Base-by-base conservation (phyloP, 2,329 filamentous ascomycete species). In the Phialophora chinensis region DNA sequence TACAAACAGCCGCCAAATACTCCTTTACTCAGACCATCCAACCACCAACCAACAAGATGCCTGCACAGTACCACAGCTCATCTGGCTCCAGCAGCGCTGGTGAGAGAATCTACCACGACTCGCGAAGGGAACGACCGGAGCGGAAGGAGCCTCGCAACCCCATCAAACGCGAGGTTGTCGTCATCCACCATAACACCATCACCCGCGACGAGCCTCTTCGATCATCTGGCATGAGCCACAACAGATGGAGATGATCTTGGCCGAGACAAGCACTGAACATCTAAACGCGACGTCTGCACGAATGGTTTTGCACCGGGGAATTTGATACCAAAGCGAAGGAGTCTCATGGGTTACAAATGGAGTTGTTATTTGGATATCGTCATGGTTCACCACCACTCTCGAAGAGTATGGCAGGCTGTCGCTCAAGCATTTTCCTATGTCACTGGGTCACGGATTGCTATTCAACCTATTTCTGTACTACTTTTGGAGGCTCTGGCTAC, bases 21-120 rank as follows among this genome's bases (percentile, higher is more conserved):
- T 44, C 38, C 17, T n/a, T 20, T 3, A 44, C 14, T 44, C 53
- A 59, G 14, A 47, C 50, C 49, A 20, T 50, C 50, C 27, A 23
- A 65, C 14, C 29, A 29, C 50, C 44, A 17, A 47, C 33, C 47
- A 25, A 61, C 62, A 62, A 62, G 38, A 69, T 69, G 68, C 62
- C 68, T 63, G 65, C 65, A 49, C 68, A 67, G 25, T 69, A 70
- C 20, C 68, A 70, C 63, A 68, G 66, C 61, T 64, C 63, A 4
- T 70, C 68, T 29, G 55, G 56, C 61, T 70, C 68, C 55, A 70
- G 68, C 68, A 68, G 66, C 61, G 58, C 62, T 7, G 68, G 52
- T 35, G 66, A 70, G 56, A 59, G 68, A 67, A 44, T 67, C 60
- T 68, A 68, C 58, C 61, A 70, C 60, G 58, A 68, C 55, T 59